Base-by-base conservation (phyloP, 805 yeast species). In the Cephaloascus albidus region DNA sequence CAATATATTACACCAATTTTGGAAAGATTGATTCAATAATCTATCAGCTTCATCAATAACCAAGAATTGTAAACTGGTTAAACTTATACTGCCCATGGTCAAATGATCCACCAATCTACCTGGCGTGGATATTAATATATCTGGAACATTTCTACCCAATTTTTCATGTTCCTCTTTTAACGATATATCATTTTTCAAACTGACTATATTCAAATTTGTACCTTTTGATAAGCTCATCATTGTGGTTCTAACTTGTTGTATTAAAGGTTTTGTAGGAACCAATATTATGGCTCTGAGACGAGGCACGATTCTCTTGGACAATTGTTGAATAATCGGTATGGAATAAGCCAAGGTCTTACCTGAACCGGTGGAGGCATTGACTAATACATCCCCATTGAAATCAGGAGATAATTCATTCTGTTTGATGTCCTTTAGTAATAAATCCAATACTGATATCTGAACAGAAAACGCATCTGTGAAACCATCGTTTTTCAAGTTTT, bases 361-460 rank as follows among this genome's bases (percentile, higher is more conserved):
- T 0, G 95, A 84, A 34, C 98, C 98, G 0, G 98, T 90, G 10
- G 94, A 76, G 2, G 98, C 95, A 58, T 90, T 89, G 4, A 90
- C 95, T 35, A 90, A 64, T 16, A 88, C 58, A 58, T 93, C 95
- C 18, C 90, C 90, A 41, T 67, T 65, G 33, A 74, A 65, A 39
- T 69, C 76, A 1, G 85, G 81, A 33, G 65, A 59, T 19, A 65
- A 43, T 40, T 50, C 60, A 42, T 55, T 63, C 44, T 56, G 46
- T 43, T 61, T 49, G 47, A 70, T 56, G 48, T 70, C 78, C 47
- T 56, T 54, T 27, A 79, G 56, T 33, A 72, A 50, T 20, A 70
- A 54, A n/a, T 79, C 74, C 40, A 85, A 64, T 2, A 85, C 85
- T 2, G 77, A 71, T 3, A 76, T 61, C 55, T 86, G 96, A 6